phyloP scores from a whole-genome alignment of 83 land plant genomes.

The Larix sibirica region DNA sequence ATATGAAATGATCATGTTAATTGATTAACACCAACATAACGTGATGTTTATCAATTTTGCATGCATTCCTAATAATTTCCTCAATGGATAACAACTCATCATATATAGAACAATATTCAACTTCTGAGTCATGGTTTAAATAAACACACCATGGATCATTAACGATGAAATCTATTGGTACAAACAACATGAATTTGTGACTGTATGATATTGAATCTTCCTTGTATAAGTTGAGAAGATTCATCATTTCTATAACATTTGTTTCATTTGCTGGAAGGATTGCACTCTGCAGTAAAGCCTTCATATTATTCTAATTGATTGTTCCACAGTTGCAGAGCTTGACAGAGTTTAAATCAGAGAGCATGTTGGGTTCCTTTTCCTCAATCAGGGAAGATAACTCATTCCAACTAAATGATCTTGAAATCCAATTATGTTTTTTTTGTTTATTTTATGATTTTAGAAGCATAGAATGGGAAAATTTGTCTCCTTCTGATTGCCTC shows the following conservation, averaged over 20 bases:
- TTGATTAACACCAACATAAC: too few species aligned
- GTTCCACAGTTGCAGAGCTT: slow-evolving; percentile 95
- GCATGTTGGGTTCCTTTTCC: slow-evolving; percentile 95
- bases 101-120: too few species aligned
- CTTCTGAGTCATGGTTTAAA: too few species aligned
- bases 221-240: slow-evolving; percentile 72
- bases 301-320: slow-evolving; percentile 77
- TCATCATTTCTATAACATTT: slow-evolving; percentile 95
- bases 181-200: slow-evolving; percentile 87
- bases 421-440: slow-evolving; percentile 73
- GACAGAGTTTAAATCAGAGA: slow-evolving; percentile 81
- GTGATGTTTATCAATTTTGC: too few species aligned
- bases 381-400: slow-evolving; percentile 88
- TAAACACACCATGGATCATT: slow-evolving; percentile 81
- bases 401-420: slow-evolving; percentile 98
- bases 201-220: slow-evolving; percentile 89
- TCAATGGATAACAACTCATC: too few species aligned
- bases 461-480: slow-evolving; percentile 82
- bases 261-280: slow-evolving; percentile 95
- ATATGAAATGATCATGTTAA: too few species aligned
- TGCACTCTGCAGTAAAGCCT: slow-evolving; percentile 75
- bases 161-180: slow-evolving; percentile 85
- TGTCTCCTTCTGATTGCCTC: slow-evolving; percentile 83
- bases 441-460: slow-evolving; percentile 70
- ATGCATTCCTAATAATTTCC: too few species aligned